Evolutionary conservation across 2,329 filamentous ascomycete species (phyloP).

Genomic region (Fusarium fracticaudum): DNA sequence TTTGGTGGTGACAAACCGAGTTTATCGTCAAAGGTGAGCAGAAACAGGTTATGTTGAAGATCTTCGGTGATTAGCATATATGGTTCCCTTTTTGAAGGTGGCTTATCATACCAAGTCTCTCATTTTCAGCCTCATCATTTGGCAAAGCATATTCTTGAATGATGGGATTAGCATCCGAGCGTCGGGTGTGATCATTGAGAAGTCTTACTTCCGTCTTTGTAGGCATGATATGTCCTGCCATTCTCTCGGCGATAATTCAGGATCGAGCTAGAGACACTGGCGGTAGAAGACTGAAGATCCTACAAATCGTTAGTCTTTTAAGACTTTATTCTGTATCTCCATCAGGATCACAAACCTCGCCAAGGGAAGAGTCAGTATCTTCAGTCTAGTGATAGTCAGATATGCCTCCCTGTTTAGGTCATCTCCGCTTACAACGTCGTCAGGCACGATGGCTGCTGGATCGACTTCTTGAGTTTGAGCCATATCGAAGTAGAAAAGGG

Average conservation of each 20-base stretch:
- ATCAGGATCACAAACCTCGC: background rate
- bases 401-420: background rate
- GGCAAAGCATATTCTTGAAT: constrained; percentile 26
- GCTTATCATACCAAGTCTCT: constrained; percentile 14
- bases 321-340: background rate
- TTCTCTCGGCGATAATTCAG: constrained; percentile 14
- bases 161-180: rapidly evolving
- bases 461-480: background rate
- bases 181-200: too few species aligned
- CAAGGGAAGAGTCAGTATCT: constrained; percentile 11
- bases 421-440: background rate
- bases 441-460: background rate
- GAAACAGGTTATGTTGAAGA: constrained; percentile 29
- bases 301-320: background rate
- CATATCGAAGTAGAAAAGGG: background rate
- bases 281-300: constrained; percentile 1
- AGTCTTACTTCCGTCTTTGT: constrained; percentile 10
- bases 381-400: background rate
- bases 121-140: constrained; percentile 30
- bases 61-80: background rate
- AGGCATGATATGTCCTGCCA: constrained; percentile 13
- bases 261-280: constrained; percentile 5
- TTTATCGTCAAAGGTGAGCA: constrained; percentile 23
- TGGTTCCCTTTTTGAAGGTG: too few species aligned
- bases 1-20: constrained; percentile 29